These are phyloP conservation scores for Pichia phayaonensis DNA, from an alignment of 805 yeast genomes.

Conservation along the genomic window DNA sequence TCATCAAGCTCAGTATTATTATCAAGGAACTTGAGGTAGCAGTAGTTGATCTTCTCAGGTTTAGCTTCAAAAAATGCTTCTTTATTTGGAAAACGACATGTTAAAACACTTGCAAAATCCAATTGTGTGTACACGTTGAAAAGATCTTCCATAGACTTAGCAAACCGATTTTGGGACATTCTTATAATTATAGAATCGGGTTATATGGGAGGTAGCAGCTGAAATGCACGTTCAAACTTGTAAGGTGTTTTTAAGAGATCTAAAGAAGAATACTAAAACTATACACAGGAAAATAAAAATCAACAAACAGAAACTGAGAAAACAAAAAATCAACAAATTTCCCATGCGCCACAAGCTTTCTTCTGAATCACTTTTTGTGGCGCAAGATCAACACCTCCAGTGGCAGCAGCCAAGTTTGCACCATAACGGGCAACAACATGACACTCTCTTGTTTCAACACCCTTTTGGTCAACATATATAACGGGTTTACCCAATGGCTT, in stretches of 20 bases:
- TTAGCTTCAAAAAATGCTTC: constrained; percentile 36
- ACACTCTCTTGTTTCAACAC: constrained; percentile 67
- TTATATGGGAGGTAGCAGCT: neutral
- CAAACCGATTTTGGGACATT: constrained; percentile 7
- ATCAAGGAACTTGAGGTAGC: constrained; percentile 34
- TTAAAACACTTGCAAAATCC: constrained; percentile 16
- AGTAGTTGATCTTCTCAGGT: constrained; percentile 35
- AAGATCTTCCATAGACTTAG: constrained; percentile 16
- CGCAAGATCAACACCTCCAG: constrained; percentile 93
- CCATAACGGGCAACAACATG: constrained; percentile 91
- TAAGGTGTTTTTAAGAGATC: too few relatives aligned
- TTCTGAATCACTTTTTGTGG: constrained; percentile 68
- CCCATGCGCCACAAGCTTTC: constrained; percentile 66
- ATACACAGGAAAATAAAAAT: neutral
- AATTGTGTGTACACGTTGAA: constrained; percentile 16
- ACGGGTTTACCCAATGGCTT: constrained; percentile 90
- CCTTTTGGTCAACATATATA: constrained; percentile 79
- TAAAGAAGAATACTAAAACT: neutral
- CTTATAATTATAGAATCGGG: neutral
- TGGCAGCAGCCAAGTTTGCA: constrained; percentile 53
- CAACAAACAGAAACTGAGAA: neutral
- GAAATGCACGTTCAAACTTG: neutral
- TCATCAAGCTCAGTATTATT: constrained; percentile 8
- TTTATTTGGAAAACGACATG: constrained; percentile 32
- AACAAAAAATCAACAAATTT: constrained; percentile 12